phyloP scores from a whole-genome alignment of 2,329 filamentous ascomycete species.

The Aaosphaeria arxii region DNA sequence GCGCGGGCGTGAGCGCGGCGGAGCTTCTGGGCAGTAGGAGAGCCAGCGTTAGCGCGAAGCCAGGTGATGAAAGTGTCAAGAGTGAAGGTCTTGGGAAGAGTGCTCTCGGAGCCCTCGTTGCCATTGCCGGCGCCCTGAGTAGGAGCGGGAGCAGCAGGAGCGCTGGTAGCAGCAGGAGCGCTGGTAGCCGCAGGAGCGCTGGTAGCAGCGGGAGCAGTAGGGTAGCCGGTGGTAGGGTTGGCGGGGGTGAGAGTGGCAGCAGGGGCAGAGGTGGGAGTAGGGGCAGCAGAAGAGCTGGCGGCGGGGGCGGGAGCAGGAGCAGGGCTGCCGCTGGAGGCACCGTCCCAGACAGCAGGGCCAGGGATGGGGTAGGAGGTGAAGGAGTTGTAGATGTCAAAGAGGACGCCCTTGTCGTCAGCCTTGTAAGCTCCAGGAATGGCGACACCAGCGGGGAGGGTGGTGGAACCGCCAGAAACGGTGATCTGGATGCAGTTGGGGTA shows the following conservation, averaged over 20 bases:
- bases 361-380: constrained; percentile 40
- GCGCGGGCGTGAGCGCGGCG: constrained; percentile 1
- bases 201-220: constrained; percentile 6
- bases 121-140: neutral
- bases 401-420: constrained; percentile 37
- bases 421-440: constrained; percentile 45
- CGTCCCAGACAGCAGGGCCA: constrained; percentile 37
- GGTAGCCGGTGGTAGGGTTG: neutral
- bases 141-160: neutral
- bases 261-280: constrained; percentile 8
- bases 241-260: constrained; percentile 8
- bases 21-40: neutral
- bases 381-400: constrained; percentile 41
- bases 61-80: constrained; percentile 9
- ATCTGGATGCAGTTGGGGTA: constrained; percentile 46
- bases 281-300: constrained; percentile 5
- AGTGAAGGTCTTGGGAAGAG: constrained; percentile 8
- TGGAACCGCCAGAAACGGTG: constrained; percentile 34
- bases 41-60: constrained; percentile 1
- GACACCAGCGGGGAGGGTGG: constrained; percentile 39
- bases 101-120: neutral
- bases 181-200: neutral
- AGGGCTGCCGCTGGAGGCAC: constrained; percentile 20
- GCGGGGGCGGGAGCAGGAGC: constrained; percentile 9
- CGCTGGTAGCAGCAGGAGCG: neutral